phyloP scores from a whole-genome alignment of 2,329 filamentous ascomycete genomes.

The Beauveria sp. region DNA sequence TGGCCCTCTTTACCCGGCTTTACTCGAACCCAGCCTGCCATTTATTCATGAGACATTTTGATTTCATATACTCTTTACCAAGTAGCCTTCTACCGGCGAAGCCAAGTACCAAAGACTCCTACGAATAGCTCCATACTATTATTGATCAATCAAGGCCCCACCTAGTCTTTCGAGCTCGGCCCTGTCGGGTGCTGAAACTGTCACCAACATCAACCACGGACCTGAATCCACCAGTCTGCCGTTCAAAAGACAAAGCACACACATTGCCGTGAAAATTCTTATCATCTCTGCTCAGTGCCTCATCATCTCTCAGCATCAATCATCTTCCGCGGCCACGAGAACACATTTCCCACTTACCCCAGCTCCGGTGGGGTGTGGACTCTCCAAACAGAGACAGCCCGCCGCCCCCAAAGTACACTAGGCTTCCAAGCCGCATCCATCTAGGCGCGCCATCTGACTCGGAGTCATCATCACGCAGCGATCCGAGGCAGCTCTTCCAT shows the following conservation, averaged over 20 bases:
- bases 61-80: too few relatives aligned
- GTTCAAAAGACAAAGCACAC: too few relatives aligned
- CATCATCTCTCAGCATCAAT: not conserved
- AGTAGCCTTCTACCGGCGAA: too few relatives aligned
- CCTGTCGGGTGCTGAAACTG: not conserved
- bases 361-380: not conserved
- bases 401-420: not conserved
- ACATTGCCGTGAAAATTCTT: not conserved
- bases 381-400: not conserved
- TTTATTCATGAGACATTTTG: not conserved
- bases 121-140: too few relatives aligned
- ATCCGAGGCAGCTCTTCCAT: not conserved
- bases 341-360: not conserved
- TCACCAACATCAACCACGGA: not conserved
- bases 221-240: too few relatives aligned
- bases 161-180: not conserved
- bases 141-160: not conserved
- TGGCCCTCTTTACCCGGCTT: not conserved
- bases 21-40: not conserved
- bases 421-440: too few relatives aligned
- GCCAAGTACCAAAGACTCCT: too few relatives aligned
- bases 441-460: too few relatives aligned
- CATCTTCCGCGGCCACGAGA: not conserved
- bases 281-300: not conserved
- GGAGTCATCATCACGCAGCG: not conserved